phyloP scores from a whole-genome alignment of 2,329 filamentous ascomycete species.

The Trichoderma asperellum region DNA sequence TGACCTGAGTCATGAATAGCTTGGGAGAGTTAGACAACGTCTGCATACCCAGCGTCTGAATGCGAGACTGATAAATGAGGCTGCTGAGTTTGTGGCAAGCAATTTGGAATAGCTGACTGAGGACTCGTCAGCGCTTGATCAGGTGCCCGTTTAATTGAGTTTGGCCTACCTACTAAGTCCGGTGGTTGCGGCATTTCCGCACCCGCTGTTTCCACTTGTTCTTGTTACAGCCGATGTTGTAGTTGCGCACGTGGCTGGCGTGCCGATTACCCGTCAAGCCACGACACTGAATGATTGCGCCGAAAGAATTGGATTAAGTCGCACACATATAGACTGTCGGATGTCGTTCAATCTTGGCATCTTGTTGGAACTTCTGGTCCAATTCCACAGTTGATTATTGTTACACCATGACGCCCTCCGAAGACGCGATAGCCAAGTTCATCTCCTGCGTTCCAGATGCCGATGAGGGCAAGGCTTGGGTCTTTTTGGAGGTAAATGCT shows the following conservation, averaged over 20 bases:
- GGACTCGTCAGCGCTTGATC: too few species aligned
- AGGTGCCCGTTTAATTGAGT: too few species aligned
- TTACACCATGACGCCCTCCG: slow-evolving; percentile 1
- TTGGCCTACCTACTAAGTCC: too few species aligned
- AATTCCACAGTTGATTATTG: not conserved
- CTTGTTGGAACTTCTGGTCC: not conserved
- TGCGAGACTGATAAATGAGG: too few species aligned
- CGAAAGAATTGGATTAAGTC: not conserved
- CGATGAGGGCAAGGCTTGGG: slow-evolving; percentile 6
- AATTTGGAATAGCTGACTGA: too few species aligned
- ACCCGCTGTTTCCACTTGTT: too few species aligned
- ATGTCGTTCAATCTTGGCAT: not conserved
- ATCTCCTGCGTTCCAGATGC: slow-evolving; percentile 12
- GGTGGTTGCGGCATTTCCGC: too few species aligned
- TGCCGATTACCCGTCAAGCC: not conserved
- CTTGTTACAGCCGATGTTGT: too few species aligned
- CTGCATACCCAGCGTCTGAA: too few species aligned
- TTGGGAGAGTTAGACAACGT: too few species aligned
- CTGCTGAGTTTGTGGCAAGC: too few species aligned
- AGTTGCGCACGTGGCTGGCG: not conserved
- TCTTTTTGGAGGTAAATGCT: not conserved
- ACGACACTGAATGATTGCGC: not conserved
- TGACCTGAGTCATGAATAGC: too few species aligned
- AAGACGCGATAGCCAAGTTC: slow-evolving; percentile 3
- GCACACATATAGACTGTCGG: not conserved